Evolutionary conservation across 2,329 filamentous ascomycete genomes (phyloP), one percentile per base, ranked within the genome.

Genomic region (Alternaria dauci): DNA sequence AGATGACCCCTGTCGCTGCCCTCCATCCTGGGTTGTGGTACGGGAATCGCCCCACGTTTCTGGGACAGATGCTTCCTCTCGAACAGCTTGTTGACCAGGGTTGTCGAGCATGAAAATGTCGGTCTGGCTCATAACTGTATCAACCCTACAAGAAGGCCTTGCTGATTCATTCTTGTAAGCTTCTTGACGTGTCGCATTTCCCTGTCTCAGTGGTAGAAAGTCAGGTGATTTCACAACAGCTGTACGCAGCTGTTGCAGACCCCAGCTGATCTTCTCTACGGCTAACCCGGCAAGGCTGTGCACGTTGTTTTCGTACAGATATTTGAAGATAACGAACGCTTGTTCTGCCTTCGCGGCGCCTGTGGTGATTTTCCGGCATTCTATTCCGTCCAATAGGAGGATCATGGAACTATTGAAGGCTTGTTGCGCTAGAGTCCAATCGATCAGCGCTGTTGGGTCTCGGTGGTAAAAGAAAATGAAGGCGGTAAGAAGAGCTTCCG

Each of bases 361-460:
- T 1, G 20, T 34, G 46, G 71, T 72, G 16, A 81, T 65, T 18
- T 78, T 73, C n/a, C 72, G 71, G 18, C 75, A 67, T 67, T 84
- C 82, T 59, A 82, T 73, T 8, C 80, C 80, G 51, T 83, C 81
- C 2, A 83, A 72, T 1, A 83, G 72, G 7, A 85, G 67, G 23
- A 85, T 81, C 81, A 83, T 83, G 60, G 78, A 80, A 9, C 81
- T 80, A 58, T 83, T 84, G 74, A 84, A 84, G 2, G 82, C 81
- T 71, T 83, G 81, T 59, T 84, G 83, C 36, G 78, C 78, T 65
- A 83, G 78, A 0, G 76, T 81, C 82, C 82, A 84, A 63, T 80
- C 83, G 38, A 83, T 78, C 34, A 84, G 70, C 2, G 80, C 79
- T 23, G 78, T 77, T 16, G 78, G 81, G 14, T 80, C 69, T 41